Conservation (phyloP, 139 green algal genomes). For the Chlamydomonas applanata region DNA sequence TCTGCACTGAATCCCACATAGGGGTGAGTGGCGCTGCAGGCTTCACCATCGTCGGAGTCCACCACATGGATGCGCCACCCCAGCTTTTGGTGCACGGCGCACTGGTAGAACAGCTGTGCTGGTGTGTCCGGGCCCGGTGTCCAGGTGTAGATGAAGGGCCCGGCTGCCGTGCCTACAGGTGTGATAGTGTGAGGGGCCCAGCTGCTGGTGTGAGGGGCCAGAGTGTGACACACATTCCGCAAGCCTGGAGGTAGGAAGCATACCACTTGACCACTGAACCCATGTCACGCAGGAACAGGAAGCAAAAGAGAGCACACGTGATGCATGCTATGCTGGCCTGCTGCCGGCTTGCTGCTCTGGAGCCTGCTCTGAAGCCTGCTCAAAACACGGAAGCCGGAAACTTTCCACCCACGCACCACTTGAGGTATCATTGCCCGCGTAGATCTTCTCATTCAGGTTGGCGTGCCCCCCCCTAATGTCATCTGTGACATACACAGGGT, state of each 20-base stretch:
- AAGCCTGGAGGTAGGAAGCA: no score
- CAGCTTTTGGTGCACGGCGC: constrained; percentile 20
- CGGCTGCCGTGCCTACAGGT: neutral
- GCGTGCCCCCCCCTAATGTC: constrained; percentile 11
- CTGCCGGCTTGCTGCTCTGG: no score
- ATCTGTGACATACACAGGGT: constrained; percentile 16
- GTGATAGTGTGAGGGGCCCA: no score
- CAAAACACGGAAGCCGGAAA: no score
- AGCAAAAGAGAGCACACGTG: no score
- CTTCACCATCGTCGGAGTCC: neutral
- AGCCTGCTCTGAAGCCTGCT: no score
- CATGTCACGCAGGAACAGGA: no score
- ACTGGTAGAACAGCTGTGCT: constrained; percentile 18
- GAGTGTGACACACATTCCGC: no score
- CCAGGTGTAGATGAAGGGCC: neutral
- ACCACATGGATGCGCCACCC: constrained; percentile 9
- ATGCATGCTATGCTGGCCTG: no score
- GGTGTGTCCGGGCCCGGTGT: constrained; percentile 7
- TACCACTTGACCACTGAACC: no score
- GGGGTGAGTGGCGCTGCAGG: constrained; percentile 7
- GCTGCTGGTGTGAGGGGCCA: no score
- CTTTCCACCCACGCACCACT: no score
- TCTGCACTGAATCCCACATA: constrained; percentile 1
- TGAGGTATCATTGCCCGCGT: neutral
- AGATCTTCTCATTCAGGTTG: constrained; percentile 4